Evolutionary conservation across 2,329 filamentous ascomycete genomes (phyloP).

Genomic region (Xylaria sp.): DNA sequence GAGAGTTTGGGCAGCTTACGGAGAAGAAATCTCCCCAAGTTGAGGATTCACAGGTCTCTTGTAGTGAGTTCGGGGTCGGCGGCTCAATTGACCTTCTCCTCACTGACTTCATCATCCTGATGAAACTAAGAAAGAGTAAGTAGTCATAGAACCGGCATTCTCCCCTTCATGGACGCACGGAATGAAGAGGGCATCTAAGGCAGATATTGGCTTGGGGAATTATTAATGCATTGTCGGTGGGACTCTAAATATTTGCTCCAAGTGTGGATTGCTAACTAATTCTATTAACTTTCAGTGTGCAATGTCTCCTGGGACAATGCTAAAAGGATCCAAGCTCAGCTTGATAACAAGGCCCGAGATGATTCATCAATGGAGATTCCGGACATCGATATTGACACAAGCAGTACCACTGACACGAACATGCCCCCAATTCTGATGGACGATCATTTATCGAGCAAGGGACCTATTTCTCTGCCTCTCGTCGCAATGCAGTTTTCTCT

Average conservation of each 20-base stretch:
- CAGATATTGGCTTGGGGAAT: too few relatives aligned
- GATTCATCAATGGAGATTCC: constrained; percentile 13
- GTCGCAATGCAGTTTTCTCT: constrained; percentile 76
- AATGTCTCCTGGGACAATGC: constrained; percentile 46
- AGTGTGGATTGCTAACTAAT: not conserved
- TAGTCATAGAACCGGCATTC: not conserved
- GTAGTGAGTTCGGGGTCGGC: constrained; percentile 67
- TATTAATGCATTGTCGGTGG: too few relatives aligned
- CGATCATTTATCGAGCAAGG: constrained; percentile 42
- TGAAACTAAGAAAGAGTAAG: constrained; percentile 60
- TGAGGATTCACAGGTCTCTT: not conserved
- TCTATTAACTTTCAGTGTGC: not conserved
- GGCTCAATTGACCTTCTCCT: constrained; percentile 72
- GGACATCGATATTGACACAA: not conserved
- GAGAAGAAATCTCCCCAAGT: constrained; percentile 20
- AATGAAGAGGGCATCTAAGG: not conserved
- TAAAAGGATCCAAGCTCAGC: constrained; percentile 48
- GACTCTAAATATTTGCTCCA: not conserved
- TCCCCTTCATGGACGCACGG: too few relatives aligned
- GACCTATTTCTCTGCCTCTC: constrained; percentile 57
- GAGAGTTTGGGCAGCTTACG: not conserved
- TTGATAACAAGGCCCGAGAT: not conserved
- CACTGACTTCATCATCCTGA: constrained; percentile 64
- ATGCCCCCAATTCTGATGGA: constrained; percentile 35
- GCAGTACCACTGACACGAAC: constrained; percentile 22